These are phyloP conservation scores for Penicillium bialowiezense DNA, from an alignment of 495 filamentous ascomycete genomes.

Conservation along the genomic window DNA sequence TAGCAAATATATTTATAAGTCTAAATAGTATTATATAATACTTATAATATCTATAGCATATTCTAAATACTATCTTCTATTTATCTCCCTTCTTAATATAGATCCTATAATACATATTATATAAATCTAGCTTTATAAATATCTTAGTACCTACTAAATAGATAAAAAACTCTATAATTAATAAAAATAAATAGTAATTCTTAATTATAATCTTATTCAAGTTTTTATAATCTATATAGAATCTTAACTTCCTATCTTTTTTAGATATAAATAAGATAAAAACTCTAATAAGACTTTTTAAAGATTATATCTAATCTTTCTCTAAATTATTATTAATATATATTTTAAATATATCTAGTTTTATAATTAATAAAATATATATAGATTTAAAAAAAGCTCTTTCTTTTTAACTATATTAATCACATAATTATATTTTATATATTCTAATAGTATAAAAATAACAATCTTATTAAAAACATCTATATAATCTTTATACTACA, in stretches of 20 bases:
- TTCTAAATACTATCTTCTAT: slow-evolving; percentile 17
- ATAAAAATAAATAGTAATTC: not conserved
- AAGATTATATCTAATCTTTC: no score
- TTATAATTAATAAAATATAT: no score
- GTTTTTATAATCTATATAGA: not conserved
- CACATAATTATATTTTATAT: no score
- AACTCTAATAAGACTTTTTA: no score
- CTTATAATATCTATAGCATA: slow-evolving; percentile 11
- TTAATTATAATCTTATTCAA: not conserved
- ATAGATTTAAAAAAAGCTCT: no score
- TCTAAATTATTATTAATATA: no score
- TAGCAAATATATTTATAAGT: slow-evolving; percentile 9
- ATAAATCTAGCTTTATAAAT: not conserved
- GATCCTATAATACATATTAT: not conserved
- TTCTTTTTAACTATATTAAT: no score
- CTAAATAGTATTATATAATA: slow-evolving; percentile 19
- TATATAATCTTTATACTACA: no score
- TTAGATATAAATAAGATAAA: not conserved
- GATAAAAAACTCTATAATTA: not conserved
- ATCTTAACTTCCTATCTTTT: not conserved
- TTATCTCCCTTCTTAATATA: slow-evolving; percentile 6
- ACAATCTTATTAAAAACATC: no score
- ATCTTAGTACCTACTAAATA: not conserved
- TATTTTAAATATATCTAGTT: no score
- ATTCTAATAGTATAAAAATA: no score